phyloP scores from a whole-genome alignment of 768 basidiomycete species.

The Chalciporus piperatus region DNA sequence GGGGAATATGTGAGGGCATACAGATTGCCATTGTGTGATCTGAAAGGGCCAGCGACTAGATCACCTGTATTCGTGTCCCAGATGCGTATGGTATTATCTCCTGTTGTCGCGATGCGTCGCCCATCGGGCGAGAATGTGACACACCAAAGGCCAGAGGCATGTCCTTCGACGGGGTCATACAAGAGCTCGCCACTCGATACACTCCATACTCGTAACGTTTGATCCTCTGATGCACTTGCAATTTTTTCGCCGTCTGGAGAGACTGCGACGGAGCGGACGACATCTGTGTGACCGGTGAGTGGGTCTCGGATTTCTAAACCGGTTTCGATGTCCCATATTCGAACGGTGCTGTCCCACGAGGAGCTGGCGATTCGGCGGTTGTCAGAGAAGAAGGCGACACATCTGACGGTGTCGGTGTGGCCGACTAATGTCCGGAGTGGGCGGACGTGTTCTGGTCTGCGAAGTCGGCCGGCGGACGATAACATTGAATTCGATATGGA shows the following conservation, averaged over 20 bases:
- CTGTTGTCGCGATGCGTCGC: constrained; percentile 30
- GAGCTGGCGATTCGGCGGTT: constrained; percentile 22
- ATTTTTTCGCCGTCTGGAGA: constrained; percentile 26
- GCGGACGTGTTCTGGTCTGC: constrained; percentile 25
- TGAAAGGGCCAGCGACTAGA: constrained; percentile 26
- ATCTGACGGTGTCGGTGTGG: constrained; percentile 25
- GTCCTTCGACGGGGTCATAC: constrained; percentile 27
- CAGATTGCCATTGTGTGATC: constrained; percentile 31
- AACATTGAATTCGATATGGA: constrained; percentile 10
- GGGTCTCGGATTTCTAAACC: constrained; percentile 14
- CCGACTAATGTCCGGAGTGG: constrained; percentile 32
- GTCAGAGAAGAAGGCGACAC: constrained; percentile 30
- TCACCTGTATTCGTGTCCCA: constrained; percentile 30
- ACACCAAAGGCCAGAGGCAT: constrained; percentile 26
- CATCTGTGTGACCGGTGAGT: constrained; percentile 27
- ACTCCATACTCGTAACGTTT: constrained; percentile 28
- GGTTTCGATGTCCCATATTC: constrained; percentile 25
- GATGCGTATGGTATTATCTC: constrained; percentile 31
- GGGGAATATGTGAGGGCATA: constrained; percentile 38
- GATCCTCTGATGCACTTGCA: constrained; percentile 29
- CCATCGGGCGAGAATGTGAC: constrained; percentile 34
- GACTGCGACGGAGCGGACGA: constrained; percentile 29
- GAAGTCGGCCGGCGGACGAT: constrained; percentile 18
- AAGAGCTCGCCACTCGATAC: constrained; percentile 18
- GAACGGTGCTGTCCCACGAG: constrained; percentile 26